Evolutionary conservation across 257 asterid genomes (phyloP).

Genomic region (Solanum medicagineum): DNA sequence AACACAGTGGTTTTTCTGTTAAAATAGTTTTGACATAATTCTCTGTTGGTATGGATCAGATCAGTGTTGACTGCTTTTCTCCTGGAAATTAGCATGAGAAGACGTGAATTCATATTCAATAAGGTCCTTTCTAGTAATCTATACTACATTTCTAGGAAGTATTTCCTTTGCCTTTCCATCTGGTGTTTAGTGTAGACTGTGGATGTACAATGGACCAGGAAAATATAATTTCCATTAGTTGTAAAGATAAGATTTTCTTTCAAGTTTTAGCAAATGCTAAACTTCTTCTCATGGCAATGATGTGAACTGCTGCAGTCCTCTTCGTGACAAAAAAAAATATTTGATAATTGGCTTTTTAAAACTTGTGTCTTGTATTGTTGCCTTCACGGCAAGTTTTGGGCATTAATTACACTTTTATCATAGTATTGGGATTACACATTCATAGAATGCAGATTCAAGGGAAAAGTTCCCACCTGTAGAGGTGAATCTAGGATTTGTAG

Average conservation of each 20-base stretch:
- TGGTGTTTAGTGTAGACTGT: neutral
- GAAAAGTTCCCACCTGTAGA: neutral
- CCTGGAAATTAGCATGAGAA: constrained; percentile 61
- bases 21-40: neutral
- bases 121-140: neutral
- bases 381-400: neutral
- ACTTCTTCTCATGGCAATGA: neutral
- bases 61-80: constrained; percentile 72
- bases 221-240: neutral
- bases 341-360: neutral
- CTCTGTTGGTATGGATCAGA: constrained; percentile 20
- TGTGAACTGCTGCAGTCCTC: neutral
- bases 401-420: neutral
- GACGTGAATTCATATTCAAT: neutral
- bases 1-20: neutral
- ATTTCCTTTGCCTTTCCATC: neutral
- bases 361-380: neutral
- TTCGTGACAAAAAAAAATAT: neutral
- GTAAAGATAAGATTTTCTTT: neutral
- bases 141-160: neutral
- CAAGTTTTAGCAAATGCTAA: no score
- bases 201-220: neutral
- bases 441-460: neutral
- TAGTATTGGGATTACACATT: neutral
- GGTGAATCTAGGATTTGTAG: neutral